Evolutionary conservation across 2,329 filamentous ascomycete genomes (phyloP), one percentile per base, ranked within the genome.

Genomic region (Talaromyces sp.): DNA sequence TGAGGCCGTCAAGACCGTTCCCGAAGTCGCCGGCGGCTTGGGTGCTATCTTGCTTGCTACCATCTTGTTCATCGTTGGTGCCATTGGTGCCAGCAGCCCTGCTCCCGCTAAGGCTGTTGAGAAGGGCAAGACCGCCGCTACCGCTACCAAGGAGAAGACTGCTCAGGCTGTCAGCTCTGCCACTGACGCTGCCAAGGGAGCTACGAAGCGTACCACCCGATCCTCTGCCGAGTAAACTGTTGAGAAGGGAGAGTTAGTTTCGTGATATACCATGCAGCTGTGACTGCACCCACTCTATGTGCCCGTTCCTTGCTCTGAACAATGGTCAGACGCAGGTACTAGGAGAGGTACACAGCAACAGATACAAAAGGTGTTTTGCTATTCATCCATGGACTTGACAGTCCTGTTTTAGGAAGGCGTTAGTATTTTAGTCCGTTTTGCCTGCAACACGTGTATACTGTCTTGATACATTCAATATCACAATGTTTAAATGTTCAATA

Each of bases 1-100:
- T 70, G 85, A 93, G 81, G 93, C 93, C 62, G 83, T 93, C 82
- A 91, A 92, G 83, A 91, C 92, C 73, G 91, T 97, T 70, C 95
- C 95, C 70, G 95, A 97, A 82, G 89, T 96, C 72, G 92, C 93
- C 69, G 93, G 88, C 75, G 91, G 88, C 74, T 82, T 96, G 74
- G 90, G 84, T 75, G 91, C 89, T 70, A 78, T 93, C 69, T 77
- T 89, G 54, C 81, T 92, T 65, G 88, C 90, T 58, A 75, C 95
- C 70, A 77, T 96, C 68, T 87, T 89, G 70, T 73, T 97, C 69
- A 79, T 96, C 69, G 80, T 91, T 68, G 85, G 87, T 71, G 81
- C 91, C 69, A 79, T 94, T 72, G 84, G 86, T 70, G 79, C 87
- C 69, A 87, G 88, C 72, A 84, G 84, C 72, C 84, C 86, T 68